Percentiles rank a stretch among this genome's conserved stretches.
Evolutionary conservation across 116 monocot genomes (phyloP).

Genomic region (Cymodocea nodosa): DNA sequence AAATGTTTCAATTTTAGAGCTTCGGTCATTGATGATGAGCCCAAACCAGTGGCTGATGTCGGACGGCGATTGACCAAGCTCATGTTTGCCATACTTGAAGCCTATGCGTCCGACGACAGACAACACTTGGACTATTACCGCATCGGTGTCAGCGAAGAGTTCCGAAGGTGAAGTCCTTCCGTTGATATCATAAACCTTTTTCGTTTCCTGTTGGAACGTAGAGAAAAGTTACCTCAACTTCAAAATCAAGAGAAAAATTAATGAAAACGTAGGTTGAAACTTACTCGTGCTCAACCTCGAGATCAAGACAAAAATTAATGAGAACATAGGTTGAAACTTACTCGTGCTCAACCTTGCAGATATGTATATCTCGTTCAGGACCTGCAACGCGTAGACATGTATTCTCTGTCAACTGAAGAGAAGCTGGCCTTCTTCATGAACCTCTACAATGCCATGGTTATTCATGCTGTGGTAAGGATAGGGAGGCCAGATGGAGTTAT

Average conservation of each 20-base stretch:
- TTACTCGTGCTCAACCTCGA: not conserved
- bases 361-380: conserved; percentile 59
- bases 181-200: not conserved
- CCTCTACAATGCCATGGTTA: conserved; percentile 86
- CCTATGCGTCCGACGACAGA: conserved; percentile 74
- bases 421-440: conserved; percentile 69
- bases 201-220: no score
- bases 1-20: conserved; percentile 76
- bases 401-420: conserved; percentile 35
- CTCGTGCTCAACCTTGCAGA: conserved; percentile 17
- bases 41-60: conserved; percentile 36
- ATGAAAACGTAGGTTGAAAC: not conserved
- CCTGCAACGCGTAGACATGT: conserved; percentile 70
- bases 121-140: conserved; percentile 53
- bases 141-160: conserved; percentile 80
- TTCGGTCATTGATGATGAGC: conserved; percentile 64
- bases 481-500: conserved; percentile 46
- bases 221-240: no score
- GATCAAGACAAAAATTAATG: not conserved
- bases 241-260: not conserved
- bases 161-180: conserved; percentile 42
- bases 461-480: conserved; percentile 59
- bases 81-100: conserved; percentile 83
- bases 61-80: conserved; percentile 56
- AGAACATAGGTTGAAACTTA: not conserved